Base-by-base conservation (phyloP, 1,284 basidiomycete species). In the Cutaneotrichosporon sp. region DNA sequence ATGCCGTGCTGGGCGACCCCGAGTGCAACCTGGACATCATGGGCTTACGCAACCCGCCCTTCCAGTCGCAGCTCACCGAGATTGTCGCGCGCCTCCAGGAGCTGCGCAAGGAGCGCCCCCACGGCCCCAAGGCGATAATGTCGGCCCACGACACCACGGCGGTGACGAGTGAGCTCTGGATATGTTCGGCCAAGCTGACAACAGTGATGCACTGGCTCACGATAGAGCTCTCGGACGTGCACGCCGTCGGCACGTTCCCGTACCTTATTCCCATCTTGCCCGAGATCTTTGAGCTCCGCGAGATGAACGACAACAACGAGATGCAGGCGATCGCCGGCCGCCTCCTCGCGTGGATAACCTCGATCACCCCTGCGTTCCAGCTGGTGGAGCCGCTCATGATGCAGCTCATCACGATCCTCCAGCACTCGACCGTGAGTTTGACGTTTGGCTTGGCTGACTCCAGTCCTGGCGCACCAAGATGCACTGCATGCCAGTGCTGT, bases 101-200 rank as follows among this genome's bases (percentile, higher is more conserved):
- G 62, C 89, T 87, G 87, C 87, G 87, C 74, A 82, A 85, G 69
- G 82, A 89, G 75, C 85, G 93, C 64, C 84, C 92, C n/a, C 86
- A 91, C 29, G 91, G 91, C 52, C 91, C 92, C 0, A 84, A 90
- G 69, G 90, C 90, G 87, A 75, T 91, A 85, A 43, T 87, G 71
- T 93, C 90, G 4, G 87, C 87, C 81, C 95, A 95, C 76, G 93
- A 97, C 80, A 92, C 90, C 81, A 87, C 91, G 59, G 89, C 90
- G 1, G 64, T 72, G n/a, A 79, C 78, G n/a, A 66, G 75, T 75
- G 29, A 62, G 74, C 63, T 49, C n/a, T n/a, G n/a, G n/a, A n/a
- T n/a, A n/a, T n/a, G n/a, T n/a, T n/a, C n/a, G 6, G 6, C 18
- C 20, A 10, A 33, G 9, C 22, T 36, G 22, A 49, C 31, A n/a